A percentile compares a stretch with the other conserved stretches of the same genome.
These are phyloP conservation scores for Maudiozyma barnettii DNA, from an alignment of 805 yeast species.

Conservation along the genomic window DNA sequence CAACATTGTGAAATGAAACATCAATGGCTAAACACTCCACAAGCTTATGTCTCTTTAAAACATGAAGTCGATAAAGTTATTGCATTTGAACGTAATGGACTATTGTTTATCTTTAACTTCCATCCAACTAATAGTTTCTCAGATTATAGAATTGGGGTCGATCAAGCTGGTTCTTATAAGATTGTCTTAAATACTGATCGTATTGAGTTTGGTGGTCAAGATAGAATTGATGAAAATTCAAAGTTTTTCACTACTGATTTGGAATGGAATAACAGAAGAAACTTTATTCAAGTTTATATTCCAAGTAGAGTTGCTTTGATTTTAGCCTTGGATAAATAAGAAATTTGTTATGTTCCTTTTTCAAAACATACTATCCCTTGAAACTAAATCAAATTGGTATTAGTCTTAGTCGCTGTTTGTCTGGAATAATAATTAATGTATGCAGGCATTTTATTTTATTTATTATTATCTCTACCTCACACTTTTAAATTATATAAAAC, in stretches of 20 bases:
- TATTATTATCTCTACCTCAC: background rate
- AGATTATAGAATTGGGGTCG: constrained; percentile 88
- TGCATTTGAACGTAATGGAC: constrained; percentile 80
- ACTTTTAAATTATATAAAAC: no score
- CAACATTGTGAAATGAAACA: constrained; percentile 62
- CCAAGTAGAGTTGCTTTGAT: constrained; percentile 71
- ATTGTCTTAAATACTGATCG: constrained; percentile 70
- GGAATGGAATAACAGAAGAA: constrained; percentile 70
- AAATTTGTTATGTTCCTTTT: no score
- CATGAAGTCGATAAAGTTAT: constrained; percentile 83
- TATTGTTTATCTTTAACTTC: constrained; percentile 81
- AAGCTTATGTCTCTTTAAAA: constrained; percentile 79
- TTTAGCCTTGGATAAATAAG: constrained; percentile 34
- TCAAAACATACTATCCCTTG: no score
- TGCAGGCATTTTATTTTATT: no score
- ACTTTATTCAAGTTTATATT: constrained; percentile 66
- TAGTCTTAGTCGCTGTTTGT: background rate
- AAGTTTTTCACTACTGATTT: constrained; percentile 63
- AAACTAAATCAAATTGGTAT: background rate
- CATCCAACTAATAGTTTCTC: constrained; percentile 75
- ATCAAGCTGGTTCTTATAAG: constrained; percentile 63
- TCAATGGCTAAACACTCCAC: constrained; percentile 63
- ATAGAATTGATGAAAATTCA: constrained; percentile 47
- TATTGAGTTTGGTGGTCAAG: constrained; percentile 70
- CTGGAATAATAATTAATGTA: no score